Conservation (phyloP, 2,329 filamentous ascomycete genomes). For the Neospermospora avenae region DNA sequence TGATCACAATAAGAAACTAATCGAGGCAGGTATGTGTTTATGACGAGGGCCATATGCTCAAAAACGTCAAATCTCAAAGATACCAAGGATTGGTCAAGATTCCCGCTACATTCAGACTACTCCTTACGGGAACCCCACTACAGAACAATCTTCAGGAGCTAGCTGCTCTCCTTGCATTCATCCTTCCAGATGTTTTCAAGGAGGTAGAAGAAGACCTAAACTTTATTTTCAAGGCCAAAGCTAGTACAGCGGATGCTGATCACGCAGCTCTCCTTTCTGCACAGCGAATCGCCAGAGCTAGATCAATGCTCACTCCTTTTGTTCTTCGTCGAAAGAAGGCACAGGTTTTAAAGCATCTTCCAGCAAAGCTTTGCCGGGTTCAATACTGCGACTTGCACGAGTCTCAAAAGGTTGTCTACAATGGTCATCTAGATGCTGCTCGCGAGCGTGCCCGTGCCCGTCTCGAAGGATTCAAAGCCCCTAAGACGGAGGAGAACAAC, state of each 20-base stretch:
- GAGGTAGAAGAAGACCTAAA: constrained; percentile 75
- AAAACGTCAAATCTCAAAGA: constrained; percentile 79
- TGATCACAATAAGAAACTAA: constrained; percentile 12
- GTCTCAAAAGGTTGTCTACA: constrained; percentile 71
- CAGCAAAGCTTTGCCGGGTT: constrained; percentile 73
- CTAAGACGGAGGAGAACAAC: constrained; percentile 58
- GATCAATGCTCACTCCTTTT: constrained; percentile 92
- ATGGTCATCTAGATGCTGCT: constrained; percentile 62
- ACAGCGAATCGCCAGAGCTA: constrained; percentile 80
- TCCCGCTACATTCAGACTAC: constrained; percentile 74
- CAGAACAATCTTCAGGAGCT: constrained; percentile 95
- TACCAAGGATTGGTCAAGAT: constrained; percentile 80
- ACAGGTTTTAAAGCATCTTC: constrained; percentile 82
- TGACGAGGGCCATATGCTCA: constrained; percentile 91
- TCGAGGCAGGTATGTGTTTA: constrained; percentile 55
- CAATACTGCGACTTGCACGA: constrained; percentile 77
- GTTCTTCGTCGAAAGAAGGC: constrained; percentile 91
- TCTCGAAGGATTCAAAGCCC: constrained; percentile 49
- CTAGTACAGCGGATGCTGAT: constrained; percentile 74
- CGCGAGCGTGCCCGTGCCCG: constrained; percentile 54
- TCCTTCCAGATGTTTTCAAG: constrained; percentile 81
- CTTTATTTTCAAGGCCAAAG: constrained; percentile 88
- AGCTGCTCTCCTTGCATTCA: constrained; percentile 86
- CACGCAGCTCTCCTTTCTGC: constrained; percentile 82
- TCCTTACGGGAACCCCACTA: constrained; percentile 87